These are phyloP conservation scores for Isatis lusitanica DNA, from an alignment of 441 rosid species.

Conservation along the genomic window DNA sequence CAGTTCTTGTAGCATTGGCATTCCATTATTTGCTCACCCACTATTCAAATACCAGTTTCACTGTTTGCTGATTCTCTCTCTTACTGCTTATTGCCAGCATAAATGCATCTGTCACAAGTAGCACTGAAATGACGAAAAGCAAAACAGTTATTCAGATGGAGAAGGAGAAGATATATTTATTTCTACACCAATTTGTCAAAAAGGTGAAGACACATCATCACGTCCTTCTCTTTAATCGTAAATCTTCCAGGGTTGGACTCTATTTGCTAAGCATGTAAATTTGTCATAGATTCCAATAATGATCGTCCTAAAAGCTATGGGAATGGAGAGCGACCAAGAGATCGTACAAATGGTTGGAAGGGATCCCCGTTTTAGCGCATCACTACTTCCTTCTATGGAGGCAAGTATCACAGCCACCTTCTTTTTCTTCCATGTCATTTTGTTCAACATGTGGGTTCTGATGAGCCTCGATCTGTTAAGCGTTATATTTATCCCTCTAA, in stretches of 20 bases:
- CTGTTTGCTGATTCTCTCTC: conserved; percentile 20
- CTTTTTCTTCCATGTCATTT: neutral
- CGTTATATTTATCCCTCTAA: conserved; percentile 4
- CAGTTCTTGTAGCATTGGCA: neutral
- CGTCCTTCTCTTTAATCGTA: neutral
- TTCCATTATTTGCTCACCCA: conserved; percentile 6
- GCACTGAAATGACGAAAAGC: conserved; percentile 83
- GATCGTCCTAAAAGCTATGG: conserved; percentile 93
- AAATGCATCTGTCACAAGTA: conserved; percentile 94
- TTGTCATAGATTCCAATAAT: conserved; percentile 72
- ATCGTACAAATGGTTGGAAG: conserved; percentile 94
- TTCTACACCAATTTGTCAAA: conserved; percentile 67
- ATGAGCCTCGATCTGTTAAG: conserved; percentile 21
- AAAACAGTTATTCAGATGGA: conserved; percentile 92
- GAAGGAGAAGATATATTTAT: conserved; percentile 81
- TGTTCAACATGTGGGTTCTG: conserved; percentile 1
- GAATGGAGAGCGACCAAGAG: conserved; percentile 97
- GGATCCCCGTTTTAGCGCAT: conserved; percentile 81
- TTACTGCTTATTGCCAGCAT: conserved; percentile 48
- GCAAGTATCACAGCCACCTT: conserved; percentile 41
- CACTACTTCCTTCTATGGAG: conserved; percentile 90
- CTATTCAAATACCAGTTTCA: neutral
- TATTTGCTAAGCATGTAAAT: conserved; percentile 28
- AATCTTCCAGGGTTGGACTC: conserved; percentile 11
- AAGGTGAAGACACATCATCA: conserved; percentile 47